phyloP scores from a whole-genome alignment of 1,284 basidiomycete species.

The Malassezia brasiliensis region DNA sequence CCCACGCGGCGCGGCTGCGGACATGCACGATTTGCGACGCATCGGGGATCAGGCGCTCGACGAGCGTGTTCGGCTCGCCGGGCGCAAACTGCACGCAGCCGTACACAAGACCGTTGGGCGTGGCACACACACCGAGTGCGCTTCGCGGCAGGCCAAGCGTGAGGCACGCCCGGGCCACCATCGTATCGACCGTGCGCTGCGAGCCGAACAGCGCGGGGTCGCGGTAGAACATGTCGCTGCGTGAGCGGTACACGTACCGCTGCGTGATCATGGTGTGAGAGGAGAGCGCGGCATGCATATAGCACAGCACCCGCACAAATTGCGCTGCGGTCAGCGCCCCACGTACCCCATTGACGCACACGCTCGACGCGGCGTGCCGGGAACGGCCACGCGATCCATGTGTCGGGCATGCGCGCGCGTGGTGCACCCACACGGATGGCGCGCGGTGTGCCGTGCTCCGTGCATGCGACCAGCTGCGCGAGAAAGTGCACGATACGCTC shows the following conservation, averaged over 20 bases:
- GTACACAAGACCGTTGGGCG: slow-evolving; percentile 24
- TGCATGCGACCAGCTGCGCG: background rate
- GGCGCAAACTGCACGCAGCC: slow-evolving; percentile 15
- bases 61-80: background rate
- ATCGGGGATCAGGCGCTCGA: slow-evolving; percentile 18
- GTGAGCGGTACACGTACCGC: slow-evolving; percentile 17
- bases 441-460: background rate
- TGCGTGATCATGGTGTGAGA: slow-evolving; percentile 19
- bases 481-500: slow-evolving; percentile 2
- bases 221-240: slow-evolving; percentile 33
- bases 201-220: slow-evolving; percentile 22
- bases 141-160: slow-evolving; percentile 12
- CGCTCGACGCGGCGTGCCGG: background rate
- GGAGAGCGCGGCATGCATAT: slow-evolving; percentile 21
- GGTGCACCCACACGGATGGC: background rate
- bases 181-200: slow-evolving; percentile 24
- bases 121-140: slow-evolving; percentile 25
- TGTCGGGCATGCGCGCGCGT: background rate
- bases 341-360: slow-evolving; percentile 15
- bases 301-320: slow-evolving; percentile 20
- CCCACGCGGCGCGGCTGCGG: slow-evolving; percentile 9
- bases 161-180: slow-evolving; percentile 17
- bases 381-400: slow-evolving; percentile 9
- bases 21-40: slow-evolving; percentile 4
- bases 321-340: slow-evolving; percentile 1